Base-by-base conservation (phyloP, 495 filamentous ascomycete species). In the Hypoxylon lenormandii region DNA sequence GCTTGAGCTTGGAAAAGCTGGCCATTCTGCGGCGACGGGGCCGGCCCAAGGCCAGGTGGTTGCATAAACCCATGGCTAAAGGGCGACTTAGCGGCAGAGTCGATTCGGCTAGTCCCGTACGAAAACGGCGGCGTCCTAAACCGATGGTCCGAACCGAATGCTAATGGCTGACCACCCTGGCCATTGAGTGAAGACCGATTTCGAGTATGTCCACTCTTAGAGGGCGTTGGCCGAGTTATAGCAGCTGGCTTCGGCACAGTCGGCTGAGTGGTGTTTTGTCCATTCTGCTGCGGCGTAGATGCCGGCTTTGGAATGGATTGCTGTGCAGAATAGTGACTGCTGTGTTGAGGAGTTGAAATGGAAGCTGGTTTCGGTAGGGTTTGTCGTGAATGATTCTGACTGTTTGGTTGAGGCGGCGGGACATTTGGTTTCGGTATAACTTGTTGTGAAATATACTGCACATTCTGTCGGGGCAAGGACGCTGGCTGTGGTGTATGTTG, bases 71-170 rank as follows among this genome's bases (percentile, higher is more conserved):
- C 74, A 64, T 72, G 65, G 33, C 72, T 74, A 23, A 76, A 76
- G 8, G 74, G 74, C 19, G 74, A 76, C 22, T 76, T 76, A 7
- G 72, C 67, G 23, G 60, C 26, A 11, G 74, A 72, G 51, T 76
- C 69, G 6, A 67, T 64, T 46, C 66, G 68, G 15, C 47, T 43
- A 55, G 60, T 62, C 11, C 74, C 72, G 13, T 76, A 76, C n/a
- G 74, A 76, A 43, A 73, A 72, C 5, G 74, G 72, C n/a, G 74
- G 74, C 13, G 74, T 76, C 16, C 72, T 71, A 33, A 76, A 74
- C 22, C 72, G 63, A 56, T 65, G 59, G 43, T 73, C 74, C 13
- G 74, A 70, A 10, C 72, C 72, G 15, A 76, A 71, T 15, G 59
- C 50, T 7, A 70, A 58, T 15, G 45, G 33, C 38, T 73, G 74